Evolutionary conservation across 805 yeast species (phyloP).

Genomic region (Monosporozyma aerobia): DNA sequence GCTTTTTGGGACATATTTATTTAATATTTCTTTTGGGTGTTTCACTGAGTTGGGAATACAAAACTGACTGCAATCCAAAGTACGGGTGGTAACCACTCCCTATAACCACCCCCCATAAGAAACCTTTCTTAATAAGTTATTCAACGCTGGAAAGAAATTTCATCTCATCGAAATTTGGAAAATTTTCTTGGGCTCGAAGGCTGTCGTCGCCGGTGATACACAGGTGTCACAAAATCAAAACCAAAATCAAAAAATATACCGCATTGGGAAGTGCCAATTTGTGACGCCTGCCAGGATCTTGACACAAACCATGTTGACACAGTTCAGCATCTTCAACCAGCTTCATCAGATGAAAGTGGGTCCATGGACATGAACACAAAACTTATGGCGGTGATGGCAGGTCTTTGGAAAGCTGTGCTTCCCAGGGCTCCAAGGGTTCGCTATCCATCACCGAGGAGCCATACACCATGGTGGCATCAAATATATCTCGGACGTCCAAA

Average conservation of each 20-base stretch:
- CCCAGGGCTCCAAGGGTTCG: conserved; percentile 25
- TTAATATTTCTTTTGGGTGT: neutral
- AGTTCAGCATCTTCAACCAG: too few species aligned
- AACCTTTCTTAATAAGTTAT: neutral
- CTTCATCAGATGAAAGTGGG: too few species aligned
- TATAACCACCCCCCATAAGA: neutral
- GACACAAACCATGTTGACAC: too few species aligned
- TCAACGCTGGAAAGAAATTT: neutral
- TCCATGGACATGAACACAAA: too few species aligned
- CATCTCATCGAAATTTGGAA: neutral
- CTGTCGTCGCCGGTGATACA: neutral
- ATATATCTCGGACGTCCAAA: conserved; percentile 28
- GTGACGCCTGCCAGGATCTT: neutral
- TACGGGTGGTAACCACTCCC: neutral
- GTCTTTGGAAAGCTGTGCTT: conserved; percentile 3
- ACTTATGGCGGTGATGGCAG: too few species aligned
- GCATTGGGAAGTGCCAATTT: neutral
- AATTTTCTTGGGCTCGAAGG: neutral
- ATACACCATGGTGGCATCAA: conserved; percentile 40
- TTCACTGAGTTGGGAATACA: neutral
- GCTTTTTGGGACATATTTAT: conserved; percentile 49
- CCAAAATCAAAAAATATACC: neutral
- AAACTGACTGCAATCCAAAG: neutral
- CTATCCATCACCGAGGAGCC: conserved; percentile 32
- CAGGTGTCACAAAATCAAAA: neutral